phyloP scores from a whole-genome alignment of 352 stramenopile genomes.

The Albugo candida region DNA sequence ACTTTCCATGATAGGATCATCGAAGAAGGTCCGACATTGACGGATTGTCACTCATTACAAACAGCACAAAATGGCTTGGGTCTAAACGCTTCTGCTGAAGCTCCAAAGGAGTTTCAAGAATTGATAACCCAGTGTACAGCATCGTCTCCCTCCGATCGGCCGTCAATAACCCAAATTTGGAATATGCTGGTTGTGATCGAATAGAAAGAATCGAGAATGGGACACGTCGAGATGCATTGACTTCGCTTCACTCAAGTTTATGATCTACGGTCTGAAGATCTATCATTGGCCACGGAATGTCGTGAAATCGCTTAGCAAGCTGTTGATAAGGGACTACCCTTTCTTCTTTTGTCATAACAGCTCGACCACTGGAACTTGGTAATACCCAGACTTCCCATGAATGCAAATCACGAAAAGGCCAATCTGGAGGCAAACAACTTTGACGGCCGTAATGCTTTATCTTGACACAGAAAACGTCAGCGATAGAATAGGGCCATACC shows the following conservation, averaged over 20 bases:
- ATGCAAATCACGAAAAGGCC: conserved; percentile 31
- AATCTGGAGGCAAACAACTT: conserved; percentile 31
- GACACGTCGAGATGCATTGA: conserved; percentile 21
- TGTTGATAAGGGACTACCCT: conserved; percentile 46
- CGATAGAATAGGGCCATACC: neutral
- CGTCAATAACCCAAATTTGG: neutral
- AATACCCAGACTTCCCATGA: conserved; percentile 69
- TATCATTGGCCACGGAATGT: conserved; percentile 24
- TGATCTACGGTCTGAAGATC: neutral
- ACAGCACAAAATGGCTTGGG: conserved; percentile 24
- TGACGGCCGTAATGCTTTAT: conserved; percentile 40
- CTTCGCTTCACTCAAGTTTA: conserved; percentile 14
- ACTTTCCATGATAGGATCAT: conserved; percentile 23
- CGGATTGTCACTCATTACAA: conserved; percentile 37
- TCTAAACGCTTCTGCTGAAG: conserved; percentile 21
- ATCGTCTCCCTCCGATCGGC: conserved; percentile 15
- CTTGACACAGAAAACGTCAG: neutral
- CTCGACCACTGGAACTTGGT: conserved; percentile 62
- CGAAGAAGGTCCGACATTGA: conserved; percentile 28
- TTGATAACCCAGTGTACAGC: conserved; percentile 22
- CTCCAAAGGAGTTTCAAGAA: conserved; percentile 21
- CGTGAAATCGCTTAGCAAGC: conserved; percentile 33
- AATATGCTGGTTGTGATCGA: neutral
- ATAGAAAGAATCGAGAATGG: conserved; percentile 4
- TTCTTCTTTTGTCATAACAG: conserved; percentile 58